A percentile compares a stretch with the other conserved stretches of the same genome.
These are phyloP conservation scores for Tulasnella calospora DNA, from an alignment of 768 basidiomycete genomes.

Conservation along the genomic window DNA sequence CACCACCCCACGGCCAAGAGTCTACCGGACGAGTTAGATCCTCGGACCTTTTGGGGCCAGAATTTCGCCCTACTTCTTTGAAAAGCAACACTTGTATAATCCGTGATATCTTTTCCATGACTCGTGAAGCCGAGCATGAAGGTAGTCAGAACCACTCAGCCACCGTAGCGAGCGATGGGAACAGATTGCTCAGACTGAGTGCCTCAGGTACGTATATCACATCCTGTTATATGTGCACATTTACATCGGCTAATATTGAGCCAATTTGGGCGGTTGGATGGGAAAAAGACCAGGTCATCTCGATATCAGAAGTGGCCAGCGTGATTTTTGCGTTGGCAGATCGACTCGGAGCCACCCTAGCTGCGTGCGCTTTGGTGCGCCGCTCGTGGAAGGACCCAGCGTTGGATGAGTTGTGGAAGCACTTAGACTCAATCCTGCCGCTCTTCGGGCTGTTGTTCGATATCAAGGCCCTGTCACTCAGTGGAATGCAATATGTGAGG, in stretches of 20 bases:
- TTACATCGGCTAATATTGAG: too few species aligned
- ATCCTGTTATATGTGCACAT: too few species aligned
- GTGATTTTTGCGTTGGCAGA: not conserved
- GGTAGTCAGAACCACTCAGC: not conserved
- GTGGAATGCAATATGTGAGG: not conserved
- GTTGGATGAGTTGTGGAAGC: not conserved
- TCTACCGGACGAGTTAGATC: conserved; percentile 30
- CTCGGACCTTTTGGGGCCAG: too few species aligned
- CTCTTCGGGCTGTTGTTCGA: not conserved
- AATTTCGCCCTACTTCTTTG: too few species aligned
- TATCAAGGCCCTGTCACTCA: not conserved
- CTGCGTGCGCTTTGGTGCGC: not conserved
- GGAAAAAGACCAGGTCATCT: not conserved
- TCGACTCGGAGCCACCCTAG: not conserved
- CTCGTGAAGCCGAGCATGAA: not conserved
- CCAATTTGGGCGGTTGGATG: not conserved
- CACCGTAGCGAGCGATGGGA: too few species aligned
- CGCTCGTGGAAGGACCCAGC: not conserved
- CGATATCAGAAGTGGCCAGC: not conserved
- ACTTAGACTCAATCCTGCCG: not conserved
- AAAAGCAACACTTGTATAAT: too few species aligned
- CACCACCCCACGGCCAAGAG: too few species aligned
- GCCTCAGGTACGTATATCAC: too few species aligned
- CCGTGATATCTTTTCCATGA: not conserved
- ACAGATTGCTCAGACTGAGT: too few species aligned